phyloP scores from a whole-genome alignment of 495 filamentous ascomycete genomes.

The Tetracladium setigerum region DNA sequence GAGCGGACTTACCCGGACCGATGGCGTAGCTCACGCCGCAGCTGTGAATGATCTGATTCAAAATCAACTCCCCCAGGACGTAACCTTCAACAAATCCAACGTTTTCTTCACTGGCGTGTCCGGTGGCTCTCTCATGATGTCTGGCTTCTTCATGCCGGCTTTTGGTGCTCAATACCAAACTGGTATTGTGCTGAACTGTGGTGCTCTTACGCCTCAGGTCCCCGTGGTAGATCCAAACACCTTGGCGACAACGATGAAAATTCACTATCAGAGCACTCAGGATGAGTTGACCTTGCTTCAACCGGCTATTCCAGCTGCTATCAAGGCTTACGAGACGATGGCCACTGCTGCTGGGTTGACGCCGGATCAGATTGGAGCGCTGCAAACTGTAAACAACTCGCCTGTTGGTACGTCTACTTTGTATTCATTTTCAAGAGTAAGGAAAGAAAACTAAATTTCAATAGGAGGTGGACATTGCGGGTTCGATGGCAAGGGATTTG shows the following conservation, averaged over 20 bases:
- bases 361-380: slow-evolving; percentile 27
- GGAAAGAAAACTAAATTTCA: too few species aligned
- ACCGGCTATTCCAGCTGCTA: slow-evolving; percentile 34
- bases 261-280: slow-evolving; percentile 45
- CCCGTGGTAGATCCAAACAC: slow-evolving; percentile 27
- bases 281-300: slow-evolving; percentile 35
- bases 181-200: slow-evolving; percentile 40
- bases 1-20: slow-evolving; percentile 34
- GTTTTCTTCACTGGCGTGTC: slow-evolving; percentile 42
- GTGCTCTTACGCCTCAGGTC: slow-evolving; percentile 38
- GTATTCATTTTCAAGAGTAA: too few species aligned
- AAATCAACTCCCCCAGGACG: slow-evolving; percentile 30
- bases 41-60: slow-evolving; percentile 36
- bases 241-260: slow-evolving; percentile 26
- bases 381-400: slow-evolving; percentile 42
- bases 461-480: slow-evolving; percentile 37
- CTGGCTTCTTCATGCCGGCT: slow-evolving; percentile 41
- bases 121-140: slow-evolving; percentile 36
- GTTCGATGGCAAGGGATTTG: slow-evolving; percentile 40
- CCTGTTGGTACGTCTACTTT: slow-evolving; percentile 18
- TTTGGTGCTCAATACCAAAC: slow-evolving; percentile 35
- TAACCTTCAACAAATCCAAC: slow-evolving; percentile 33
- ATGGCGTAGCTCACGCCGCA: slow-evolving; percentile 41
- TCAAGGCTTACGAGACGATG: slow-evolving; percentile 37
- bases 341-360: slow-evolving; percentile 28